These are phyloP conservation scores for Colletotrichum theobromicola DNA, from an alignment of 2,329 filamentous ascomycete species.

Conservation along the genomic window DNA sequence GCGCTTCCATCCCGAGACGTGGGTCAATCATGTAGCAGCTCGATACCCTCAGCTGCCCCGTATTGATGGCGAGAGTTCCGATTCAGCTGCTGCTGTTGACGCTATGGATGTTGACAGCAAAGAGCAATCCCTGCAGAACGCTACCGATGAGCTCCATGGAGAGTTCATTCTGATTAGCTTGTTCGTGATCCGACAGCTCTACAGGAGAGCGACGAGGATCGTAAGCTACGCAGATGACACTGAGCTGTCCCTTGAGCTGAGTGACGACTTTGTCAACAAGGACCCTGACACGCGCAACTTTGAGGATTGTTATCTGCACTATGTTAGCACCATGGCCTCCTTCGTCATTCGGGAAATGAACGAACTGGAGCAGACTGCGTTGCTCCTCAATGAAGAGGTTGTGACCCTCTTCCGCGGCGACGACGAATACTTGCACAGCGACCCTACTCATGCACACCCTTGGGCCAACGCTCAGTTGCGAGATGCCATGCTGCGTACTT, in stretches of 20 bases:
- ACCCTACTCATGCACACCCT: neutral
- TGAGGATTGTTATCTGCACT: conserved; percentile 39
- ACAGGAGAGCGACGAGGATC: conserved; percentile 42
- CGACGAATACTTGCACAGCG: neutral
- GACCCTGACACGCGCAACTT: conserved; percentile 25
- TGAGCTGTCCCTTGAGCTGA: conserved; percentile 32
- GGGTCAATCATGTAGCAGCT: conserved; percentile 15
- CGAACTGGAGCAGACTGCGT: conserved; percentile 38
- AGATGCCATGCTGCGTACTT: conserved; percentile 15
- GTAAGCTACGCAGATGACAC: conserved; percentile 24
- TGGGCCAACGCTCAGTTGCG: conserved; percentile 12
- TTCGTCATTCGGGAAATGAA: conserved; percentile 41
- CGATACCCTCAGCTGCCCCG: conserved; percentile 3
- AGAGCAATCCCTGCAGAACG: neutral
- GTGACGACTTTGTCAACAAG: conserved; percentile 32
- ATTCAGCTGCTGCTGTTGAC: neutral
- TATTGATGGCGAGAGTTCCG: neutral
- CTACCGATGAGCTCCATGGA: conserved; percentile 30
- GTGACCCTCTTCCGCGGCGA: conserved; percentile 40
- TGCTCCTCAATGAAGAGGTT: conserved; percentile 37
- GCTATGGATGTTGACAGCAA: conserved; percentile 7
- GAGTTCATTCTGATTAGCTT: conserved; percentile 47
- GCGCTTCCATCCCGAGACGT: conserved; percentile 1
- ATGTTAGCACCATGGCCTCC: conserved; percentile 39
- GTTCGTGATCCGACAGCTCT: conserved; percentile 43